Evolutionary conservation across 2,329 filamentous ascomycete genomes (phyloP).

Genomic region (Zymoseptoria tritici): DNA sequence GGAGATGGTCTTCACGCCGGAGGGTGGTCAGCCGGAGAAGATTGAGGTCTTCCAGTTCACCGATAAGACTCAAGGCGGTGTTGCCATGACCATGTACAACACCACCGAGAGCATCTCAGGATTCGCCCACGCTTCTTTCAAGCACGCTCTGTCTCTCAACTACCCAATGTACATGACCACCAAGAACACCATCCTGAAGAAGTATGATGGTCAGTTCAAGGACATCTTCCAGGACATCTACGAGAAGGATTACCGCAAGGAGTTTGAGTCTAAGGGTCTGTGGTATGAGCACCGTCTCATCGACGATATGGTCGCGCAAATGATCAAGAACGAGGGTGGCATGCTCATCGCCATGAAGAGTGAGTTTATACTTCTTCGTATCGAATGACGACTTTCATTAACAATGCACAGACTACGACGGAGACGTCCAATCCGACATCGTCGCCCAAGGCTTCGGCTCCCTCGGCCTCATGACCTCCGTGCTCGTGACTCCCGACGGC

Average conservation of each 20-base stretch:
- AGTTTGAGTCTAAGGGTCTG: conserved; percentile 85
- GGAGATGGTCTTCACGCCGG: conserved; percentile 88
- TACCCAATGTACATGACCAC: conserved; percentile 99
- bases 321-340: conserved; percentile 97
- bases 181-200: conserved; percentile 99
- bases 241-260: conserved; percentile 74
- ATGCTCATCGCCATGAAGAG: conserved; percentile 98
- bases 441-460: conserved; percentile 97
- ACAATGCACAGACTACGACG: conserved; percentile 73
- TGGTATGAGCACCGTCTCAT: conserved; percentile 99
- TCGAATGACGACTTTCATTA: conserved; percentile 2
- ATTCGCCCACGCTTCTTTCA: conserved; percentile 94
- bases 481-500: conserved; percentile 92
- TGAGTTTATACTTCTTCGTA: conserved; percentile 40
- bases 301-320: conserved; percentile 99
- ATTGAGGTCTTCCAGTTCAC: conserved; percentile 89
- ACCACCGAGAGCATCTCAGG: conserved; percentile 90
- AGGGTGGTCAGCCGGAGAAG: conserved; percentile 69
- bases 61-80: conserved; percentile 61
- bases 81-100: conserved; percentile 96
- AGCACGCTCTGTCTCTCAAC: conserved; percentile 79
- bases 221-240: conserved; percentile 99
- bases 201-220: conserved; percentile 98
- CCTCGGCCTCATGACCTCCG: conserved; percentile 95
- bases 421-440: conserved; percentile 97